These are phyloP conservation scores for Corymbia maculata DNA, from an alignment of 345 rosid species.

Conservation along the genomic window DNA sequence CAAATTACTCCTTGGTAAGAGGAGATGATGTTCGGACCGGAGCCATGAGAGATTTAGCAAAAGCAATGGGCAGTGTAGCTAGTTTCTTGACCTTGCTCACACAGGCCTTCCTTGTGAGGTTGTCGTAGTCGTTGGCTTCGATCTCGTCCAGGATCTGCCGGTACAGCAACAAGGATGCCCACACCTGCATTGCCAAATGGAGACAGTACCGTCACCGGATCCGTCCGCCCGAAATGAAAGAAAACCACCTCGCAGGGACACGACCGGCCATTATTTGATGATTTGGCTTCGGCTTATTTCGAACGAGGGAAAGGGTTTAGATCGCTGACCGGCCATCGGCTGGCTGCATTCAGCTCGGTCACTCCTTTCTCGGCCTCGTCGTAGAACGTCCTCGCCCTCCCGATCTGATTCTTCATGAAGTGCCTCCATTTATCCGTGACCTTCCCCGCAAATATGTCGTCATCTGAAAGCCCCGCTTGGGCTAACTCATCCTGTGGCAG, in stretches of 20 bases:
- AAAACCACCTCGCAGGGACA: not conserved
- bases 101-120: slow-evolving; percentile 72
- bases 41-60: slow-evolving; percentile 32
- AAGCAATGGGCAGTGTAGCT: slow-evolving; percentile 57
- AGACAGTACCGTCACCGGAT: not conserved
- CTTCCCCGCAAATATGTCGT: slow-evolving; percentile 23
- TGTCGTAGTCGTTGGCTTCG: slow-evolving; percentile 77
- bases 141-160: slow-evolving; percentile 70
- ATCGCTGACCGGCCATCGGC: slow-evolving; percentile 70
- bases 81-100: slow-evolving; percentile 69
- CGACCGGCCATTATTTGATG: not conserved
- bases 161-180: slow-evolving; percentile 61
- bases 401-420: slow-evolving; percentile 74
- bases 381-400: slow-evolving; percentile 74
- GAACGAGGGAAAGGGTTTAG: not conserved
- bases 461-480: slow-evolving; percentile 27
- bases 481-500: slow-evolving; percentile 38
- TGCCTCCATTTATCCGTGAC: slow-evolving; percentile 72
- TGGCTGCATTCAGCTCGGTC: slow-evolving; percentile 50
- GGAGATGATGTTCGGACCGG: slow-evolving; percentile 8
- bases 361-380: slow-evolving; percentile 87
- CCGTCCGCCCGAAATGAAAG: not conserved
- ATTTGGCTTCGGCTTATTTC: not conserved
- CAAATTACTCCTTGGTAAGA: not conserved
- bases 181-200: slow-evolving; percentile 29